Percentiles rank a stretch among this genome's conserved stretches.
Evolutionary conservation across 2,329 filamentous ascomycete genomes (phyloP).

Genomic region (Hirsutella rhossiliensis): DNA sequence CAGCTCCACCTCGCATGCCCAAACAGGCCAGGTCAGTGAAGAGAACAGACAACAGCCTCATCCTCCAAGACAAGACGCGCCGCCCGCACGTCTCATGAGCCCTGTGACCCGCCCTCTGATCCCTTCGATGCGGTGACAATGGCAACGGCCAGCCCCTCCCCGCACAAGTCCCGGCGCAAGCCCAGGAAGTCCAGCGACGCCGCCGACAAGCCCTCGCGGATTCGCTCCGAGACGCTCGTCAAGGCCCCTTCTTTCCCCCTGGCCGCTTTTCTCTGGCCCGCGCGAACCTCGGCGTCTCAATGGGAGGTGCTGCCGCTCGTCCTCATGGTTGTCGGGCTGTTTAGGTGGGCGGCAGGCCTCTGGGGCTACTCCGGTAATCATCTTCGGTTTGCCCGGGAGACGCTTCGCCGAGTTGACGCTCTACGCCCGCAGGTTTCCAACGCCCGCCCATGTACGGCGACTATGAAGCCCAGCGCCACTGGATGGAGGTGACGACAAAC

Average conservation of each 20-base stretch:
- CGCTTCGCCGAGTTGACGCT: not conserved
- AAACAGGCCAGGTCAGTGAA: too few relatives aligned
- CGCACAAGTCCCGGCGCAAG: constrained; percentile 49
- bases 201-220: constrained; percentile 19
- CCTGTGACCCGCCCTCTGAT: not conserved
- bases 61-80: not conserved
- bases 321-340: constrained; percentile 81
- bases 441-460: constrained; percentile 89
- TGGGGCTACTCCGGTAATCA: constrained; percentile 83
- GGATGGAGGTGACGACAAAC: constrained; percentile 93
- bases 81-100: not conserved
- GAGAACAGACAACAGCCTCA: too few relatives aligned
- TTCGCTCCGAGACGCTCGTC: constrained; percentile 30
- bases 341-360: constrained; percentile 82
- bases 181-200: constrained; percentile 34
- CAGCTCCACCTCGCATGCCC: too few relatives aligned
- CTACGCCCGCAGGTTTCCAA: constrained; percentile 41
- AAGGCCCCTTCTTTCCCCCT: constrained; percentile 72
- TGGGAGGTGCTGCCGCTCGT: constrained; percentile 85
- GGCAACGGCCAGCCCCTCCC: constrained; percentile 40
- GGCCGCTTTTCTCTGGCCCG: constrained; percentile 89
- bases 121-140: constrained; percentile 11
- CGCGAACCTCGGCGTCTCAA: constrained; percentile 71
- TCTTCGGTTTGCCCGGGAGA: not conserved
- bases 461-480: constrained; percentile 95